Conservation (phyloP, 495 filamentous ascomycete genomes). For the Peziza echinospora region DNA sequence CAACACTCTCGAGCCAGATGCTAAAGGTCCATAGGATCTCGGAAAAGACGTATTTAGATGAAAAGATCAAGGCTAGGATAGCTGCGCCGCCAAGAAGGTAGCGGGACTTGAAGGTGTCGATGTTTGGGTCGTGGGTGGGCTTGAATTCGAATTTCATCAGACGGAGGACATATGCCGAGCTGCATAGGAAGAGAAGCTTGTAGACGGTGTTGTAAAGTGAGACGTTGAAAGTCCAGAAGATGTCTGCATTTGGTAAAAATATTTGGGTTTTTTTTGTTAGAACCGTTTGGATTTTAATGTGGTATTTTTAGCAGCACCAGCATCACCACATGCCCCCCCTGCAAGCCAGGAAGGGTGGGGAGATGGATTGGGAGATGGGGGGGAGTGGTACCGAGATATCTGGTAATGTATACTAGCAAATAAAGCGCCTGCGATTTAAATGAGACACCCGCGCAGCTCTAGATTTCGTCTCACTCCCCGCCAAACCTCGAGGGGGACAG, state of each 20-base stretch:
- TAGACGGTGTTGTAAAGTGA: slow-evolving; percentile 80
- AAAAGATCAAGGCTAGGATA: slow-evolving; percentile 60
- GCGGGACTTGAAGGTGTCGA: slow-evolving; percentile 89
- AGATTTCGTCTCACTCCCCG: no score
- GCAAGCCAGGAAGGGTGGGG: neutral
- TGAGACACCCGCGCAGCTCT: slow-evolving; percentile 93
- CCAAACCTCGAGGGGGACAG: no score
- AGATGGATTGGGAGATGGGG: neutral
- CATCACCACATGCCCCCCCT: no score
- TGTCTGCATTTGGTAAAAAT: slow-evolving; percentile 46
- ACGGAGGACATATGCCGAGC: slow-evolving; percentile 84
- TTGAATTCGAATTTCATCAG: slow-evolving; percentile 92
- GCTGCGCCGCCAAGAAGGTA: slow-evolving; percentile 67
- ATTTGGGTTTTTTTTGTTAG: no score
- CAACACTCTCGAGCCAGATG: slow-evolving; percentile 91
- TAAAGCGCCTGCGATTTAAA: slow-evolving; percentile 96
- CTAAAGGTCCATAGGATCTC: slow-evolving; percentile 92
- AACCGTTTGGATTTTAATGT: no score
- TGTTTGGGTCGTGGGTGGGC: slow-evolving; percentile 83
- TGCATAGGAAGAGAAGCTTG: slow-evolving; percentile 82
- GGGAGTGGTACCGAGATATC: slow-evolving; percentile 50
- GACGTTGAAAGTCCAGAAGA: slow-evolving; percentile 64
- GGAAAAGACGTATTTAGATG: slow-evolving; percentile 46
- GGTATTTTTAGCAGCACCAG: no score
- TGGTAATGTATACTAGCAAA: slow-evolving; percentile 72